These are phyloP conservation scores for Scleroderma bovista DNA, from an alignment of 768 basidiomycete species.

Conservation along the genomic window DNA sequence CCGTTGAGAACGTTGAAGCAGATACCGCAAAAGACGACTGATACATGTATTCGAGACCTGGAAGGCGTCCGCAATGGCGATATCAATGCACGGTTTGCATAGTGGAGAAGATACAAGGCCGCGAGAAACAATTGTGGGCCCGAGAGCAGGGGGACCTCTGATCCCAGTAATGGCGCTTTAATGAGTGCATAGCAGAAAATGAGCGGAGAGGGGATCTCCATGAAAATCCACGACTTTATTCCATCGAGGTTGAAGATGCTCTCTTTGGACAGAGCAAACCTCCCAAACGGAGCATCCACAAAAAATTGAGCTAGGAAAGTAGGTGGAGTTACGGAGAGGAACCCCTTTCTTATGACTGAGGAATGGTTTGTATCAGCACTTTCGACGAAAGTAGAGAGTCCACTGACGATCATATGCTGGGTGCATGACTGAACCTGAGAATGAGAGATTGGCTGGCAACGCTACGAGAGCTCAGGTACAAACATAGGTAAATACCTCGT, in stretches of 20 bases:
- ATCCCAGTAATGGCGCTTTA: conserved; percentile 39
- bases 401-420: conserved; percentile 20
- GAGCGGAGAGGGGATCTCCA: conserved; percentile 66
- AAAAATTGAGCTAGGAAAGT: conserved; percentile 38
- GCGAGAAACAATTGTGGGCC: conserved; percentile 47
- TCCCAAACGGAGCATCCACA: conserved; percentile 76
- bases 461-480: not conserved
- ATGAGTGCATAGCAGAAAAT: conserved; percentile 47
- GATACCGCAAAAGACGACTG: conserved; percentile 50
- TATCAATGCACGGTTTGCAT: conserved; percentile 76
- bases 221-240: conserved; percentile 63
- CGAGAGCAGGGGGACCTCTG: conserved; percentile 25
- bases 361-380: not conserved
- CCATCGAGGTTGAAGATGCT: conserved; percentile 55
- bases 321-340: conserved; percentile 36
- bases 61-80: conserved; percentile 78
- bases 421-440: conserved; percentile 9
- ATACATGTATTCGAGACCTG: conserved; percentile 68
- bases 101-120: conserved; percentile 65
- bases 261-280: conserved; percentile 49
- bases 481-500: too few species aligned
- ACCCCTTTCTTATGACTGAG: conserved; percentile 39
- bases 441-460: too few species aligned
- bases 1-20: conserved; percentile 74
- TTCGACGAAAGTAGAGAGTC: not conserved